Base-by-base conservation (phyloP, 257 asterid species). In the Vinca minor region DNA sequence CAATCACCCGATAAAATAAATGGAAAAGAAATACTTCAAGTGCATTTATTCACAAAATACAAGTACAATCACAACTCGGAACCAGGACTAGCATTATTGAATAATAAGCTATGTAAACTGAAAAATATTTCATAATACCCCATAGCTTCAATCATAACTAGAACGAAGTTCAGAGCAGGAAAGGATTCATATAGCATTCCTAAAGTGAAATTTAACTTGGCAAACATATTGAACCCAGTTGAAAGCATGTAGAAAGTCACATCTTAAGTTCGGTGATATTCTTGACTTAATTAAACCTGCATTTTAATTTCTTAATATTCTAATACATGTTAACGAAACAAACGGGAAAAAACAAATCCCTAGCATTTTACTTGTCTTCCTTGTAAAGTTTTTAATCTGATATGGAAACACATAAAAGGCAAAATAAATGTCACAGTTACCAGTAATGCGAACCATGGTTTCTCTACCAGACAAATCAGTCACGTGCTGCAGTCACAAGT, bases 401-500 rank as follows among this genome's bases (percentile, higher is more conserved):
- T 42, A 3, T 28, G 20, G 13, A 7, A 68, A 28, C 36, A 15
- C 21, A 28, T 15, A 12, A 7, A 4, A 3, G 6, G 34, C 18
- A 3, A 15, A 53, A 54, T 23, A 55, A 55, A 55, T 2, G 6
- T 5, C 1, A 31, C 47, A 11, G 47, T 42, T 76, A 90, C 97
- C 97, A 56, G 97, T 90, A 63, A 90, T 87, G 26, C 96, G 88
- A 58, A 87, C 95, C 88, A 90, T 72, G 45, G 97, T 90, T 76
- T 90, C 97, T 54, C 97, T 78, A 23, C 97, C 97, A 52, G 97
- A 87, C 59, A 90, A 77, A 76, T 90, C 97, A 54, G 97, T 90
- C 26, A 90, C 97, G 15, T 90, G 97, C 97, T 90, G 91, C 76
- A 85, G 61, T 7, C 1, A 64, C 34, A 67, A 47, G 28, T 15